phyloP scores from a whole-genome alignment of 1,284 basidiomycete genomes.

The Leucoagaricus sp. region DNA sequence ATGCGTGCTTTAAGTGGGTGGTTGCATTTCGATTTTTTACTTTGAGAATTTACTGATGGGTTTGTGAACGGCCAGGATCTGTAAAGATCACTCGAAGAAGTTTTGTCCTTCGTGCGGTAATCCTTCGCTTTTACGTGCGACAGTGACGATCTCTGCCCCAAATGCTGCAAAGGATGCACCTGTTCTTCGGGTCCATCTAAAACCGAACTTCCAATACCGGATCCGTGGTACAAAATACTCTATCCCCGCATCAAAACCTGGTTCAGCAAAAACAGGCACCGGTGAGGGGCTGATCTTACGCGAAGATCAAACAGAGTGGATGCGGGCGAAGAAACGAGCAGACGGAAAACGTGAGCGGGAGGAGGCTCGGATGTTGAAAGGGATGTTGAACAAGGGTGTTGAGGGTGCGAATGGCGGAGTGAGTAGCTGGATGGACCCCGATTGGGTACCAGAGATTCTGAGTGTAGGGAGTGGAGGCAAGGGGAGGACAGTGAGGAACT shows the following conservation, averaged over 20 bases:
- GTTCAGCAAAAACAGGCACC: constrained; percentile 82
- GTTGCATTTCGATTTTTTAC: neutral
- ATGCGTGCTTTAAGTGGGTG: constrained; percentile 98
- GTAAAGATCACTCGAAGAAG: constrained; percentile 93
- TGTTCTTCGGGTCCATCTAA: constrained; percentile 84
- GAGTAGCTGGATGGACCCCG: constrained; percentile 92
- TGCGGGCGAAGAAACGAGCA: constrained; percentile 76
- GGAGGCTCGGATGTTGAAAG: constrained; percentile 72
- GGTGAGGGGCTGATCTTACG: constrained; percentile 83
- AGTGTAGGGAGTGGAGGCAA: constrained; percentile 75
- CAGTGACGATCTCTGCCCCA: constrained; percentile 82
- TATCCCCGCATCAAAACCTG: constrained; percentile 90
- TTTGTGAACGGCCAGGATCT: constrained; percentile 63
- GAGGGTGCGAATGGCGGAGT: constrained; percentile 48
- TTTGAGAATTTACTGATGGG: neutral
- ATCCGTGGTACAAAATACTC: constrained; percentile 92
- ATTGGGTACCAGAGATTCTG: constrained; percentile 91
- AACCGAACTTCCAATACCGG: constrained; percentile 93
- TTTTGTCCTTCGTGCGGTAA: constrained; percentile 99
- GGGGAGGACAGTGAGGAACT: constrained; percentile 55
- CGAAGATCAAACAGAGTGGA: constrained; percentile 88
- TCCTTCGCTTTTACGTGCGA: constrained; percentile 87
- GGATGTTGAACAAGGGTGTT: constrained; percentile 51
- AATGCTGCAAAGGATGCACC: constrained; percentile 58
- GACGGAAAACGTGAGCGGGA: constrained; percentile 77